Evolutionary conservation across 805 yeast species (phyloP), one percentile per base, ranked within the genome.

Genomic region (Candida corydali): DNA sequence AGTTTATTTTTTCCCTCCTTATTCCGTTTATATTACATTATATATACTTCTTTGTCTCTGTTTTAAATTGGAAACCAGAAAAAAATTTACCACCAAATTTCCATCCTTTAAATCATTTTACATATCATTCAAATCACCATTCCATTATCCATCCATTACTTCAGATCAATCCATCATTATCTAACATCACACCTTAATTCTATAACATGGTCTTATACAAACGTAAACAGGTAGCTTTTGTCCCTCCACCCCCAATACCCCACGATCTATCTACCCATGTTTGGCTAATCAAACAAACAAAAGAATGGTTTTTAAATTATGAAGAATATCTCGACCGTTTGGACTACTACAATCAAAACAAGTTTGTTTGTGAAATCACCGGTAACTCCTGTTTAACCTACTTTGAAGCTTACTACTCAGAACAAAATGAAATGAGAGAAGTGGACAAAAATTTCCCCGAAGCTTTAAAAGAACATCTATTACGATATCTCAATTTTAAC

Each of bases 321-420:
- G 86, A 82, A 37, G 87, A 80, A 8, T 91, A 86, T 51, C 63
- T 93, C 33, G 62, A 62, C 16, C 63, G 91, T 38, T 61, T 84
- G 68, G 87, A 84, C 55, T 84, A 82, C 59, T 85, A 84, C 57
- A 73, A 73, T 41, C 70, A 75, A 34, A 79, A 78, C 47, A 85
- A 86, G 56, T 93, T 93, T 61, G 93, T 88, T 9, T 93, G 98
- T 64, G 98, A 93, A 61, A 83, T 91, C 33, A 86, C 97, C 0
- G 98, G 98, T 10, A 86, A 87, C 51, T 82, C 96, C 12, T 83
- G 94, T 50, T 70, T 91, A 40, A 86, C 96, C 1, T 93, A 76
- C 56, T 89, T 89, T 56, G 94, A 93, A 51, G 98, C 98, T 0
- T 69, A 77, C 30, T 77, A 78, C 37, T 79, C 84, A 41, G 98